Conservation (phyloP, 176 grass and related monocot species). For the Phyllostachys edulis region DNA sequence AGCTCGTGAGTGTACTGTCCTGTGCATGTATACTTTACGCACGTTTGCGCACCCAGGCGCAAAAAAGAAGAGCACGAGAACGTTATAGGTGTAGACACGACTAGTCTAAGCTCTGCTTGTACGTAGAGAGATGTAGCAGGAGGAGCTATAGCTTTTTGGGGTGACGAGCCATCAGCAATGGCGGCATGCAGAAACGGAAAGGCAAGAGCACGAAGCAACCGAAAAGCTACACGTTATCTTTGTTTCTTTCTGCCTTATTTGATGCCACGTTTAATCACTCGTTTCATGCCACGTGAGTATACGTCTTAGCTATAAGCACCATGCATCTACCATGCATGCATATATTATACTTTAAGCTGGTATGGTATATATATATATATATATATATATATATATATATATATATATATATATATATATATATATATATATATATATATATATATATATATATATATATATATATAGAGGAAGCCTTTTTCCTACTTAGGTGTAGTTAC, state of each 20-base stretch:
- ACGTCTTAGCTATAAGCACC: no score
- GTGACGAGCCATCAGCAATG: not conserved
- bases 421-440: no score
- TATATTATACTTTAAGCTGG: no score
- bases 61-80: not conserved
- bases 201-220: constrained; percentile 19
- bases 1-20: not conserved
- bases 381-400: no score
- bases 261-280: not conserved
- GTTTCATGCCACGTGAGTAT: not conserved
- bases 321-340: not conserved
- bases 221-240: not conserved
- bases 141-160: not conserved
- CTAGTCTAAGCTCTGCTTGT: not conserved
- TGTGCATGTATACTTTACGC: not conserved
- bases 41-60: not conserved
- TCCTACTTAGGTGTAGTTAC: no score
- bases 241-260: not conserved
- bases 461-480: no score
- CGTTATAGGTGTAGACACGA: not conserved
- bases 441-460: no score
- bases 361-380: no score
- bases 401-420: no score
- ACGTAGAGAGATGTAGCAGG: not conserved
- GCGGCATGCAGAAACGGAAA: constrained; percentile 31